Evolutionary conservation across 2,329 filamentous ascomycete species (phyloP).

Genomic region (Davidsoniella eucalypti): DNA sequence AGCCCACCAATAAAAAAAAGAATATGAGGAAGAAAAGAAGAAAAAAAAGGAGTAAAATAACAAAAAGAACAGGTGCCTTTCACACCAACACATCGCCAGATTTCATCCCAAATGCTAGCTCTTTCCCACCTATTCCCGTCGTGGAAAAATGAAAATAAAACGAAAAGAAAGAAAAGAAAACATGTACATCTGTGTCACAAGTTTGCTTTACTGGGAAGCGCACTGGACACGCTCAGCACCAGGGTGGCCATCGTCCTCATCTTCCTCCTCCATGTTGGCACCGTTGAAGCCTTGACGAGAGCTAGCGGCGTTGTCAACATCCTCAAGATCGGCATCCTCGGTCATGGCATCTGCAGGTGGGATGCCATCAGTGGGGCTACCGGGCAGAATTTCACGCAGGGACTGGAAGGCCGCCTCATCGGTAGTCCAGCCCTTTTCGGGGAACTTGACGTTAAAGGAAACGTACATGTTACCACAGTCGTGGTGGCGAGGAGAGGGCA

Average conservation of each 20-base stretch:
- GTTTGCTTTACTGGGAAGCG: constrained; percentile 55
- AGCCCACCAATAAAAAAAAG: background rate
- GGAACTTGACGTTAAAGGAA: constrained; percentile 96
- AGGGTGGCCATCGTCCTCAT: constrained; percentile 59
- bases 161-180: background rate
- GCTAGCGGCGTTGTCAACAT: constrained; percentile 50
- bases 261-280: constrained; percentile 46
- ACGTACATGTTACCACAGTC: constrained; percentile 93
- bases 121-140: background rate
- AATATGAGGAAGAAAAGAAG: background rate
- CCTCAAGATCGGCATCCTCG: constrained; percentile 75
- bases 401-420: constrained; percentile 56
- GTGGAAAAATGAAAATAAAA: background rate
- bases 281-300: constrained; percentile 47
- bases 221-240: constrained; percentile 72
- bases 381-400: constrained; percentile 72
- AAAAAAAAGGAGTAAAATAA: background rate
- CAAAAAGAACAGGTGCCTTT: background rate
- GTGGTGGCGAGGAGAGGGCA: constrained; percentile 92
- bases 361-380: constrained; percentile 42
- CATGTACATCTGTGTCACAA: background rate
- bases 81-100: background rate
- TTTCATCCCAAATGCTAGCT: background rate
- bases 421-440: constrained; percentile 54
- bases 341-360: constrained; percentile 79